Base-by-base conservation (phyloP, 2,329 filamentous ascomycete genomes). In the Colletotrichum sojae region DNA sequence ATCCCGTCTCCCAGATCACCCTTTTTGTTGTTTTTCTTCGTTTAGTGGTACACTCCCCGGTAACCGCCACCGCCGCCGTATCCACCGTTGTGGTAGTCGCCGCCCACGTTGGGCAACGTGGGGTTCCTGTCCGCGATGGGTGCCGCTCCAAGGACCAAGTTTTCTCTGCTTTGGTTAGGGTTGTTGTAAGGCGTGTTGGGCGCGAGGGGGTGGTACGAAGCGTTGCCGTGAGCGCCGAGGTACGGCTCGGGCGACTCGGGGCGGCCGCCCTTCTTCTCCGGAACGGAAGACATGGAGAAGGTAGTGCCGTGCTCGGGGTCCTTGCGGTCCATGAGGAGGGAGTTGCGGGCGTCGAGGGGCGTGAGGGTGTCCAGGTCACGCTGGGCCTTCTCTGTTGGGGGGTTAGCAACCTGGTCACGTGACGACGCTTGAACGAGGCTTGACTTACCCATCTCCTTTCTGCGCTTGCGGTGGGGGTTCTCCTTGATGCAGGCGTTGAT, bases 381-480 rank as follows among this genome's bases (percentile, higher is more conserved):
- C 75, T 90, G 88, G 71, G 89, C 81, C 85, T 95, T 94, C 81
- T 95, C 93, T 94, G 80, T 66, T 69, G 4, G 6, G 51, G 63
- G 45, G 71, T 82, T 79, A 79, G 76, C 60, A 52, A 66, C 55
- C 2, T 16, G 27, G 49, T 76, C 15, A 45, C 3, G 18, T 57
- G 71, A 3, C 52, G 45, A 13, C 1, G n/a, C 6, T 8, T 22
- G 16, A 18, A 27, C 49, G 52, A 25, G n/a, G 36, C 18, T 36
- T 6, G 18, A 81, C 91, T 89, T 92, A 94, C 94, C 94, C 79
- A 94, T 90, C 82, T 95, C 93, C 88, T 97, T 97, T 82, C 94
- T 91, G 76, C 91, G 91, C 86, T 92, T 92, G 72, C 92, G 90
- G 81, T 98, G 95, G 4, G 95, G 95, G 83, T 98, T 98, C 83